A percentile compares a stretch with the other conserved stretches of the same genome.
phyloP scores from a whole-genome alignment of 306 rosid species.

The Glycine tomentella region DNA sequence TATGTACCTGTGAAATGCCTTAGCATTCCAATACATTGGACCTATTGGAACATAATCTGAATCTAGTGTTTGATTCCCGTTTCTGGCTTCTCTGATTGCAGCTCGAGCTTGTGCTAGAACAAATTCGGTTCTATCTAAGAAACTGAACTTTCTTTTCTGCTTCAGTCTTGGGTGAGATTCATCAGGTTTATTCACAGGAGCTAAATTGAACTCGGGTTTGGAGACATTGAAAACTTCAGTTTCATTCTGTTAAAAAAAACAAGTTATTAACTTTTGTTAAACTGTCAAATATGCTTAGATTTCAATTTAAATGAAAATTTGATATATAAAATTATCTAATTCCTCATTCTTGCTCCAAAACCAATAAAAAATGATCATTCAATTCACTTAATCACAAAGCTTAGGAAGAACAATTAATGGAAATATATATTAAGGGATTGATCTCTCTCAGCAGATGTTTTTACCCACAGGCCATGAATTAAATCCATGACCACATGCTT shows the following conservation, averaged over 20 bases:
- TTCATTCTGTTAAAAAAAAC: constrained; percentile 43
- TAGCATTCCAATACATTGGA: constrained; percentile 83
- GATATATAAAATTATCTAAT: background rate
- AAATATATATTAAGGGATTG: no score
- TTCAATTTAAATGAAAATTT: background rate
- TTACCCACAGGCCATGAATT: no score
- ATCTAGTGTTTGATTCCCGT: constrained; percentile 59
- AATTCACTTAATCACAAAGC: no score
- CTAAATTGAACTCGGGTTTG: background rate
- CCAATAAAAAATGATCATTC: no score
- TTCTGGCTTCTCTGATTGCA: constrained; percentile 71
- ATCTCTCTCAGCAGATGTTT: no score
- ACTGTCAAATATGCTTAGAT: constrained; percentile 22
- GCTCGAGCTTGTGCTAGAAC: constrained; percentile 66
- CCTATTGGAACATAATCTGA: constrained; percentile 70
- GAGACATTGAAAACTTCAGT: constrained; percentile 43
- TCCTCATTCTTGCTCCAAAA: no score
- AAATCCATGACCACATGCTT: no score
- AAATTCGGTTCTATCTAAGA: constrained; percentile 57
- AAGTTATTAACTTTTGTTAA: constrained; percentile 16
- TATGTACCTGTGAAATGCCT: constrained; percentile 78
- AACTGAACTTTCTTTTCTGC: constrained; percentile 45
- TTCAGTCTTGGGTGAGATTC: constrained; percentile 32
- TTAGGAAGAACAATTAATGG: no score
- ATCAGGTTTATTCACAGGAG: background rate